A percentile compares a stretch with the other conserved stretches of the same genome.
Conservation (phyloP, 768 basidiomycete species). For the Pisolithus tinctorius region DNA sequence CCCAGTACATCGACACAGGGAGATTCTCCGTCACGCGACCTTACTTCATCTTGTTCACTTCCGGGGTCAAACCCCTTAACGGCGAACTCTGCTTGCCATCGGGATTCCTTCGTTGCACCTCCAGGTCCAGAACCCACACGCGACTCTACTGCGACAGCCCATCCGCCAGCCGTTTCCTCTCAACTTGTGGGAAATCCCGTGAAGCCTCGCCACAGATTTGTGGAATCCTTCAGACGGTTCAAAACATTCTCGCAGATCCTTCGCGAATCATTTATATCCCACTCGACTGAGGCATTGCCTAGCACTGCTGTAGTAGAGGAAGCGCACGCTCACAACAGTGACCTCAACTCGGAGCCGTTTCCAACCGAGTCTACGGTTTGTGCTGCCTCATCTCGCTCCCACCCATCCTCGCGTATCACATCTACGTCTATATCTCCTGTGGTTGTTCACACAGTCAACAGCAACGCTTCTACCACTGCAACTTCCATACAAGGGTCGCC, state of each 20-base stretch:
- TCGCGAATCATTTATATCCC: conserved; percentile 22
- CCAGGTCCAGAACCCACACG: conserved; percentile 1
- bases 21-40: conserved; percentile 4
- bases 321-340: conserved; percentile 2
- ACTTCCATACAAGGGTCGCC: conserved; percentile 17
- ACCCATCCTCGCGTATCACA: conserved; percentile 8
- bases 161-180: neutral
- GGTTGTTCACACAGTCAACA: neutral
- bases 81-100: conserved; percentile 2
- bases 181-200: conserved; percentile 2
- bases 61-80: conserved; percentile 26
- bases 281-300: conserved; percentile 22
- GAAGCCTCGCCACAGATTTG: conserved; percentile 16
- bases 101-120: conserved; percentile 1
- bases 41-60: conserved; percentile 15
- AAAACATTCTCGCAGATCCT: conserved; percentile 27
- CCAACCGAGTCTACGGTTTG: conserved; percentile 8
- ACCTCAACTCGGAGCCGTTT: conserved; percentile 11
- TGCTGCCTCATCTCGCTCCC: conserved; percentile 4
- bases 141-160: neutral
- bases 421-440: conserved; percentile 21
- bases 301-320: conserved; percentile 22
- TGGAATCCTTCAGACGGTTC: conserved; percentile 24
- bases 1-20: conserved; percentile 9
- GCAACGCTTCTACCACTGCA: conserved; percentile 11